Evolutionary conservation across 306 rosid species (phyloP), one percentile per base, ranked within the genome.

Genomic region (Prunus armeniaca): DNA sequence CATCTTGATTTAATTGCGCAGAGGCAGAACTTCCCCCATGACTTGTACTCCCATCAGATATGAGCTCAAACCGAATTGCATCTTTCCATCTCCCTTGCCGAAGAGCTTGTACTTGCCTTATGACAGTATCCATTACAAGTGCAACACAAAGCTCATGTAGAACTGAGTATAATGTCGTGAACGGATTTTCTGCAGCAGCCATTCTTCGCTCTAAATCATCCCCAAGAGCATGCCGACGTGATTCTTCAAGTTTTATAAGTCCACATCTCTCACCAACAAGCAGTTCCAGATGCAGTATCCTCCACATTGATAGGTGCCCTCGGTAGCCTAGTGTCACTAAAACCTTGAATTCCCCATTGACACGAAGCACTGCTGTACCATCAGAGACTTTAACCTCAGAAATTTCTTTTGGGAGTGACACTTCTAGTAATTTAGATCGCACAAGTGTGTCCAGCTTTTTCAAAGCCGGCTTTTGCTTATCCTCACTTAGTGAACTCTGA

Each of bases 31-130:
- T 83, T n/a, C 90, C 91, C 18, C 88, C 92, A 62, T 88, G 93
- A 73, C 91, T 82, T 3, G 62, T 72, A 65, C 79, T 83, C 57
- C 96, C 85, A 32, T 96, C 98, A 56, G 99, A 68, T 69, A 92
- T 87, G 83, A 89, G 85, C 81, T 96, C 99, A 89, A 91, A 89
- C 77, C 93, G 92, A 85, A 96, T 96, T 70, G 93, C 91, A 80
- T 96, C 99, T 87, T 84, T 91, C 99, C 99, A 96, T 85, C 98
- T 88, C 5, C 98, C 99, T 83, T 87, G 99, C 74, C 96, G 84
- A 76, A 96, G 98, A 68, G 82, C 81, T 67, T 91, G 89, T 71
- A 93, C 97, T 89, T 96, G 99, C 90, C 96, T 89, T 74, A 89
- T 67, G 57, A 93, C 93, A 49, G 97, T 96, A 79, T 89, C 99